Conservation (phyloP, 495 filamentous ascomycete species). For the Parachaetomium inaequale region DNA sequence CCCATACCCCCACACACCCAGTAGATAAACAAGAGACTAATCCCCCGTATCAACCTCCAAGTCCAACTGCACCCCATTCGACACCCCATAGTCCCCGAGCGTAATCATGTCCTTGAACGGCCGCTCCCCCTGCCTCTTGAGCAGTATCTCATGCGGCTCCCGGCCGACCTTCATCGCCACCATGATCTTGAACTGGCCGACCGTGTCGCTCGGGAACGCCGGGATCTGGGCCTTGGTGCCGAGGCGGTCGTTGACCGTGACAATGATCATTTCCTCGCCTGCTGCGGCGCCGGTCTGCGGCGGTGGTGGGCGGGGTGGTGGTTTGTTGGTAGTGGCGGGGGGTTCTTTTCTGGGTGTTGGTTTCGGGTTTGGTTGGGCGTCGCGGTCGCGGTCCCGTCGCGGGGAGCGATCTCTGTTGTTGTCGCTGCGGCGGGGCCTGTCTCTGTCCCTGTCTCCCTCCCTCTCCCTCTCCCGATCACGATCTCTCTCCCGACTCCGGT, state of each 20-base stretch:
- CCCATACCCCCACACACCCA: background rate
- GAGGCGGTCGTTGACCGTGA: constrained; percentile 86
- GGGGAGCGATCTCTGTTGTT: constrained; percentile 21
- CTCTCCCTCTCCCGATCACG: constrained; percentile 23
- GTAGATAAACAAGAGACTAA: constrained; percentile 34
- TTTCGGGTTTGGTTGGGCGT: constrained; percentile 21
- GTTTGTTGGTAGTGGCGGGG: constrained; percentile 12
- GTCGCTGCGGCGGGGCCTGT: constrained; percentile 12
- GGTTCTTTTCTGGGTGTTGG: constrained; percentile 2
- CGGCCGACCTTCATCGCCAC: constrained; percentile 83
- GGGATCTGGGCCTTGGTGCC: constrained; percentile 89
- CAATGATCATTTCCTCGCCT: constrained; percentile 81
- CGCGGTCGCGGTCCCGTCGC: constrained; percentile 9
- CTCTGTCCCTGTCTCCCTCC: constrained; percentile 10
- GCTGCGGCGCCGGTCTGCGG: constrained; percentile 5
- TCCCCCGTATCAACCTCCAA: constrained; percentile 79
- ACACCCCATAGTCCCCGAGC: constrained; percentile 83
- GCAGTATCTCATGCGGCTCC: constrained; percentile 81
- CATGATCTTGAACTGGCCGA: constrained; percentile 83
- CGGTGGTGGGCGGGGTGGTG: constrained; percentile 24
- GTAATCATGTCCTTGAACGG: constrained; percentile 88
- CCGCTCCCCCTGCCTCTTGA: constrained; percentile 86
- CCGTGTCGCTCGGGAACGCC: constrained; percentile 73
- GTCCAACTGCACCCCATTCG: constrained; percentile 85
- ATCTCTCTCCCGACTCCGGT: constrained; percentile 15